Conservation (phyloP, 2,329 filamentous ascomycete species). For the Clonostachys solani region DNA sequence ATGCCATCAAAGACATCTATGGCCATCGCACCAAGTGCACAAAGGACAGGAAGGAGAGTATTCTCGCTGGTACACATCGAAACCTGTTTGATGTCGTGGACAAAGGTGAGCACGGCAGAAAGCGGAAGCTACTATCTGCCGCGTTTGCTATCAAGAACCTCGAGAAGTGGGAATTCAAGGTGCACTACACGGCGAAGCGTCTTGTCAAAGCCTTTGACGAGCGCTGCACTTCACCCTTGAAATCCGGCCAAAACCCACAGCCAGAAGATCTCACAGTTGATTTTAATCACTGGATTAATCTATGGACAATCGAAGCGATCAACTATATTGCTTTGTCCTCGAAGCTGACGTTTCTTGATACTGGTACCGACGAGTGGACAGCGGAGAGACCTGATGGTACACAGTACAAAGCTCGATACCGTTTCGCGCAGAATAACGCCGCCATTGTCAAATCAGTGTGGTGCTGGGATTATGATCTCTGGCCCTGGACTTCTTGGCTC, state of each 20-base stretch:
- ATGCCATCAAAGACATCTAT: slow-evolving; percentile 43
- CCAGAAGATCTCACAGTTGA: background rate
- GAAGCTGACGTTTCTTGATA: background rate
- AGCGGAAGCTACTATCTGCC: background rate
- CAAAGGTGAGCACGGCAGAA: background rate
- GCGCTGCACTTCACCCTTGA: background rate
- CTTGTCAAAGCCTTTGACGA: background rate
- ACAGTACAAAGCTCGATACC: background rate
- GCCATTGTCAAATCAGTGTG: background rate
- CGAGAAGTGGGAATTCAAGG: slow-evolving; percentile 1
- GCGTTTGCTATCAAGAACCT: slow-evolving; percentile 1
- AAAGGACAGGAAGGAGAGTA: background rate
- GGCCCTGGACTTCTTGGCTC: background rate
- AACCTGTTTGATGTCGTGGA: background rate
- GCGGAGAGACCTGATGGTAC: background rate
- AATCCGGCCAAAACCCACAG: too few species aligned
- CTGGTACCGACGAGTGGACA: background rate
- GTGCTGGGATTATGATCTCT: background rate
- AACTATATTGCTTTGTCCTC: background rate
- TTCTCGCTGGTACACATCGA: background rate
- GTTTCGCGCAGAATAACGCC: background rate
- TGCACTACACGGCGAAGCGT: background rate
- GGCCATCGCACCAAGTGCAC: slow-evolving; percentile 12
- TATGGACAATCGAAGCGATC: slow-evolving; percentile 1
- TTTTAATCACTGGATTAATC: background rate